Evolutionary conservation across 352 stramenopile genomes (phyloP), one percentile per base, ranked within the genome.

Genomic region (Discostella stelligera): DNA sequence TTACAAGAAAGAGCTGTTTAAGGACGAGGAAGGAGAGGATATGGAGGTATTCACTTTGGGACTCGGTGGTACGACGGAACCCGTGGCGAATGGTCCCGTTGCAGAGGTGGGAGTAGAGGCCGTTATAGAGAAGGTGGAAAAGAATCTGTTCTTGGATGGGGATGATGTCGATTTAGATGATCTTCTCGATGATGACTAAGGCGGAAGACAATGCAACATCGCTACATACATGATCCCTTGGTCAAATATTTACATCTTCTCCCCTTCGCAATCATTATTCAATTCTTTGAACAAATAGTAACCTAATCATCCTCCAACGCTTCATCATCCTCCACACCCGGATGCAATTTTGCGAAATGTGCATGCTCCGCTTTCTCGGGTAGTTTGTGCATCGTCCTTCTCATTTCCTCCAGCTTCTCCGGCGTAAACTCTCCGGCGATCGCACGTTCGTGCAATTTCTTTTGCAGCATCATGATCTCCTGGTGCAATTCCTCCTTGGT

Each of bases 1-100:
- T 72, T 94, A 95, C 78, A 93, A 95, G 60, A 75, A 87, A 21
- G 87, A 92, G 41, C 81, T 96, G 52, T 95, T 95, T 79, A 80
- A 86, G 59, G 86, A 92, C 83, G 72, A 89, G 53, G 87, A 86
- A 10, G 82, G 79, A n/a, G 80, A 80, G 50, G 76, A 82, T 66
- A 77, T 16, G 70, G 67, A 16, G 58, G 69, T 52, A 41, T 72
- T 18, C 50, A 83, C 39, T 0, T 6, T 27, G 67, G 14, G 27
- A 7, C 4, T 16, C 4, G 23, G 21, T 18, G 53, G 49, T 37
- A 39, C 0, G 54, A 46, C 52, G 77, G 54, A 37, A 21, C 11
- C 54, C 74, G n/a, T 66, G 46, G 27, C 56, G 13, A 78, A 39
- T 64, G 69, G 32, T 41, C 46, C 53, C 7, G 10, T 25, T 11